Conservation (phyloP, 139 green algal species). For the Eudorina sp. region DNA sequence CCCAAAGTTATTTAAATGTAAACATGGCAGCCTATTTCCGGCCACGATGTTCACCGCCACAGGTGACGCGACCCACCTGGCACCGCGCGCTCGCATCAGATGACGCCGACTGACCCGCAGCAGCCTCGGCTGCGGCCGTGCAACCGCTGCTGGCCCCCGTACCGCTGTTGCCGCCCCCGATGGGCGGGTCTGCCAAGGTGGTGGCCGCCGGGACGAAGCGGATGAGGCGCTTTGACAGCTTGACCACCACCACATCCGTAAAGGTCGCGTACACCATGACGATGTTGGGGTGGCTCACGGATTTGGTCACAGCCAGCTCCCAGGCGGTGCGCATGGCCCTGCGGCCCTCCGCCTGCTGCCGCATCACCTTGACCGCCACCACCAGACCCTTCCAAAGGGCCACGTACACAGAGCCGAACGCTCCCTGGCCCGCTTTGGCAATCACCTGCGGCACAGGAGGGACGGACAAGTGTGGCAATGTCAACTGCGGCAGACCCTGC, state of each 20-base stretch:
- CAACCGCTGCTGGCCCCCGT: too few relatives aligned
- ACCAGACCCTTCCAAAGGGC: slow-evolving; percentile 57
- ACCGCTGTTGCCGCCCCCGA: not conserved
- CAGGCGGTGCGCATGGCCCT: slow-evolving; percentile 52
- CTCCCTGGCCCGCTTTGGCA: slow-evolving; percentile 55
- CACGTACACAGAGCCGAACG: slow-evolving; percentile 60
- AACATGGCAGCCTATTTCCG: too few relatives aligned
- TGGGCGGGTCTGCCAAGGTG: slow-evolving; percentile 13
- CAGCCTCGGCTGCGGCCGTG: not conserved
- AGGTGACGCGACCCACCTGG: slow-evolving; percentile 5
- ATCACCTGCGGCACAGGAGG: slow-evolving; percentile 37
- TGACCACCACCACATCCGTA: slow-evolving; percentile 57
- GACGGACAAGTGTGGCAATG: not conserved
- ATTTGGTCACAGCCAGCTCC: slow-evolving; percentile 58
- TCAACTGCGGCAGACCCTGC: too few relatives aligned
- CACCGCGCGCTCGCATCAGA: slow-evolving; percentile 17
- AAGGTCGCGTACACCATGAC: slow-evolving; percentile 54
- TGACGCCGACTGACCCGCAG: not conserved
- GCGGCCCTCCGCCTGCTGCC: slow-evolving; percentile 50
- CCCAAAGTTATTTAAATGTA: too few relatives aligned
- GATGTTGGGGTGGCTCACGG: slow-evolving; percentile 53
- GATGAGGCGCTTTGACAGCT: slow-evolving; percentile 42
- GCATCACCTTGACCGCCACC: slow-evolving; percentile 63
- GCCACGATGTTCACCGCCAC: too few relatives aligned
- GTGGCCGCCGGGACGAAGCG: slow-evolving; percentile 49